Conservation (phyloP, 2,329 filamentous ascomycete species). For the Cladosporium sp. region DNA sequence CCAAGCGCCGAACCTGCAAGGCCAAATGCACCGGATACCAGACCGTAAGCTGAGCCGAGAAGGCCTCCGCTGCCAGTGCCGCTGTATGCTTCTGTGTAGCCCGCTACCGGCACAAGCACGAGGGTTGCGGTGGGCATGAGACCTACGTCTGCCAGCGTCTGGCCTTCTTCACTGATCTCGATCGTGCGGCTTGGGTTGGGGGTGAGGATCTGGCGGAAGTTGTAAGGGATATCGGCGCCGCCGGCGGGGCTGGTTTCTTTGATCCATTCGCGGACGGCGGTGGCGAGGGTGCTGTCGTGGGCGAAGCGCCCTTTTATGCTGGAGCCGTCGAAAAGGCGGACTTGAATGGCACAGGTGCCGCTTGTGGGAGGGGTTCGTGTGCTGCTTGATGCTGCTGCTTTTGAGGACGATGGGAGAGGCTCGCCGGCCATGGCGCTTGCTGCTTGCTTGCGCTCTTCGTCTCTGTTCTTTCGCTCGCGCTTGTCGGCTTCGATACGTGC, state of each 20-base stretch:
- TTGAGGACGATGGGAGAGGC: slow-evolving; percentile 3
- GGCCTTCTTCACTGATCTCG: slow-evolving; percentile 70
- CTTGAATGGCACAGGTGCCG: slow-evolving; percentile 56
- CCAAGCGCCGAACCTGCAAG: slow-evolving; percentile 36
- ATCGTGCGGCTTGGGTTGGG: slow-evolving; percentile 75
- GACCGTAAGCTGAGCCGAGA: slow-evolving; percentile 38
- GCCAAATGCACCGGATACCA: slow-evolving; percentile 38
- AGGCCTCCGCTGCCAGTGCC: slow-evolving; percentile 33
- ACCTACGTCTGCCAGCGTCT: slow-evolving; percentile 67
- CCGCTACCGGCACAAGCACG: slow-evolving; percentile 71
- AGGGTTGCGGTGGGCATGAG: slow-evolving; percentile 79
- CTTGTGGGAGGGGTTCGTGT: slow-evolving; percentile 23
- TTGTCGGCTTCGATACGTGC: slow-evolving; percentile 77
- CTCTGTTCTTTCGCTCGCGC: slow-evolving; percentile 61
- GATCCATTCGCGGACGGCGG: slow-evolving; percentile 74
- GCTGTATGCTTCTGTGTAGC: slow-evolving; percentile 60
- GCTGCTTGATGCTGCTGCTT: slow-evolving; percentile 12
- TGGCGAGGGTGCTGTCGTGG: slow-evolving; percentile 59
- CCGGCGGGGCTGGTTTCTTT: slow-evolving; percentile 57
- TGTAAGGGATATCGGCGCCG: slow-evolving; percentile 59
- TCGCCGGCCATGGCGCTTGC: slow-evolving; percentile 6
- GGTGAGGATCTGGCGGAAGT: slow-evolving; percentile 79
- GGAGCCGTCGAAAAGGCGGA: slow-evolving; percentile 81
- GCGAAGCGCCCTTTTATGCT: slow-evolving; percentile 72
- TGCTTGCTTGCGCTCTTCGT: slow-evolving; percentile 44